These are phyloP conservation scores for Stenogyne calaminthoides DNA, from an alignment of 305 asterid species.

Conservation along the genomic window DNA sequence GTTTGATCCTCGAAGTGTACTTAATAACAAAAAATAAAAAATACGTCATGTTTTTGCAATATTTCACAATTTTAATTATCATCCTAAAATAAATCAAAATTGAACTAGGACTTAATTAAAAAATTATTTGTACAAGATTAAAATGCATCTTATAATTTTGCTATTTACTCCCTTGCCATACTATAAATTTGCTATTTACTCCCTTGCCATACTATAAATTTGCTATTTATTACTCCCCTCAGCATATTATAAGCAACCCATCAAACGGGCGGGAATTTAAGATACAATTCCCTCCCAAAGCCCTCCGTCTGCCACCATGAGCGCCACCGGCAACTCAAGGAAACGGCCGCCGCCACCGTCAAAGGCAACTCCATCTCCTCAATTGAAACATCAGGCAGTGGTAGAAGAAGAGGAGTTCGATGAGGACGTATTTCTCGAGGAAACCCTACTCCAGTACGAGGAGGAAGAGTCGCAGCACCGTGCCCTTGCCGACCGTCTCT, in stretches of 20 bases:
- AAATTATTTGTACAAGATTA: no score
- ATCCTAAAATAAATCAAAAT: no score
- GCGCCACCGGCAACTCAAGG: constrained; percentile 51
- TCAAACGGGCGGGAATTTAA: constrained; percentile 50
- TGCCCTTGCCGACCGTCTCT: constrained; percentile 56
- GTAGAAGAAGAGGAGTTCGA: constrained; percentile 87
- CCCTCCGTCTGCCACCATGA: constrained; percentile 45
- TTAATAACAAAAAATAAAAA: no score
- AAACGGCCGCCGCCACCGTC: constrained; percentile 56
- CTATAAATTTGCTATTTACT: no score
- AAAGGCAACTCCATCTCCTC: constrained; percentile 49
- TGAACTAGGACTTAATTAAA: no score
- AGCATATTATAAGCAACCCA: not conserved
- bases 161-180: no score
- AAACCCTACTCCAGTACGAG: constrained; percentile 77
- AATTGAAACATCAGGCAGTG: constrained; percentile 56
- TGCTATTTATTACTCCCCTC: no score
- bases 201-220: no score
- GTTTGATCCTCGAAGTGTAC: no score
- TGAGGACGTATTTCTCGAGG: constrained; percentile 89
- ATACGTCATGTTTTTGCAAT: no score
- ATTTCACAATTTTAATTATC: no score
- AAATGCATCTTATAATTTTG: no score
- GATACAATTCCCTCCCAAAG: constrained; percentile 31
- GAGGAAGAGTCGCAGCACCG: constrained; percentile 71